phyloP scores from a whole-genome alignment of 257 asterid species.

The Scutellaria barbata region DNA sequence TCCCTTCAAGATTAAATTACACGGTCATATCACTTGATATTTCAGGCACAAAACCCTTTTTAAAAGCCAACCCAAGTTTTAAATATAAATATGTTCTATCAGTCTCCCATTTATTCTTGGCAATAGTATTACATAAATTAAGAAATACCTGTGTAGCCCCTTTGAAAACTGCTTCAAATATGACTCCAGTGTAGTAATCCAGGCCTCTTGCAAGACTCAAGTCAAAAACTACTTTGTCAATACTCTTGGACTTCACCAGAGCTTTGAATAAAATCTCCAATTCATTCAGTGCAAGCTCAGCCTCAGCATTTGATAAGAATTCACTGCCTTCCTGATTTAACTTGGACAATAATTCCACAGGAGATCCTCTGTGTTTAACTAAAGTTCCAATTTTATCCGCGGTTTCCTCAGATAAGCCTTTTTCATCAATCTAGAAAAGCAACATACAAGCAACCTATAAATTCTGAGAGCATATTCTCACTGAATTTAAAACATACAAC shows the following conservation, averaged over 20 bases:
- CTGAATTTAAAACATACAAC: background rate
- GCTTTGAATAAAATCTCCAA: slow-evolving; percentile 82
- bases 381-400: slow-evolving; percentile 82
- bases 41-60: background rate
- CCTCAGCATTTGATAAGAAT: slow-evolving; percentile 67
- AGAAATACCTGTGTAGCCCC: slow-evolving; percentile 78
- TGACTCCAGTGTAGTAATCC: slow-evolving; percentile 97
- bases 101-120: background rate
- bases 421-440: slow-evolving; percentile 72
- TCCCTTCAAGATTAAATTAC: background rate
- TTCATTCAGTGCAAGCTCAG: slow-evolving; percentile 74
- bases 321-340: slow-evolving; percentile 70
- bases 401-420: slow-evolving; percentile 78
- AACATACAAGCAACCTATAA: slow-evolving; percentile 28
- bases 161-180: slow-evolving; percentile 89
- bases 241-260: slow-evolving; percentile 69
- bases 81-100: background rate
- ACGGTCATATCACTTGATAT: background rate
- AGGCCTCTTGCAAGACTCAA: slow-evolving; percentile 99
- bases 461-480: slow-evolving; percentile 21
- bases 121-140: background rate
- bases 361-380: slow-evolving; percentile 84
- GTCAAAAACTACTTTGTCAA: slow-evolving; percentile 77
- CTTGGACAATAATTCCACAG: slow-evolving; percentile 69
- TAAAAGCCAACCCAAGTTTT: background rate